Evolutionary conservation across 2,329 filamentous ascomycete genomes (phyloP).

Genomic region (Cordyceps farinosa): DNA sequence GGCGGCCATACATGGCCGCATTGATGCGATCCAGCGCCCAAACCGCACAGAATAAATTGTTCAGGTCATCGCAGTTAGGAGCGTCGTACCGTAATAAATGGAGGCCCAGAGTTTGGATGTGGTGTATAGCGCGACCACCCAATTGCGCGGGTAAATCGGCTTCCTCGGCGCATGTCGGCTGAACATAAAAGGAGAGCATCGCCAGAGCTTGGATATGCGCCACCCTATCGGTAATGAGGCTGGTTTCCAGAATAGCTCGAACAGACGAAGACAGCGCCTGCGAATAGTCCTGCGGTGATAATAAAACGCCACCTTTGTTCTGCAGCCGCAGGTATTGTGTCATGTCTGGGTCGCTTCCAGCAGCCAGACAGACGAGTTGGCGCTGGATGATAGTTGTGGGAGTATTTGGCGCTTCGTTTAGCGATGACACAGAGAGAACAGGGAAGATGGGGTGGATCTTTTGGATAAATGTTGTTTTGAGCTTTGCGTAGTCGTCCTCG

Average conservation of each 20-base stretch:
- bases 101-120: slow-evolving; percentile 53
- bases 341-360: slow-evolving; percentile 47
- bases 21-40: slow-evolving; percentile 61
- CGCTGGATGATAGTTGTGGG: slow-evolving; percentile 43
- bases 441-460: slow-evolving; percentile 55
- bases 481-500: slow-evolving; percentile 40
- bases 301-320: slow-evolving; percentile 35
- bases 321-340: slow-evolving; percentile 42
- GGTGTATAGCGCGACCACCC: slow-evolving; percentile 52
- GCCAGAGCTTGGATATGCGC: slow-evolving; percentile 52
- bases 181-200: slow-evolving; percentile 57
- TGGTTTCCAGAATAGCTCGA: slow-evolving; percentile 49
- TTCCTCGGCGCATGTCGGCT: slow-evolving; percentile 51
- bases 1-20: slow-evolving; percentile 56
- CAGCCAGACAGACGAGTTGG: slow-evolving; percentile 54
- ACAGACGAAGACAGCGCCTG: slow-evolving; percentile 46
- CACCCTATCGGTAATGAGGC: slow-evolving; percentile 51
- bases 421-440: slow-evolving; percentile 40
- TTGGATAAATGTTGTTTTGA: slow-evolving; percentile 46
- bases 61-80: slow-evolving; percentile 40
- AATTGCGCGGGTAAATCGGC: slow-evolving; percentile 53
- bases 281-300: slow-evolving; percentile 47
- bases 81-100: slow-evolving; percentile 46
- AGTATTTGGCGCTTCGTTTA: slow-evolving; percentile 30
- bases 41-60: slow-evolving; percentile 53